A percentile compares a stretch with the other conserved stretches of the same genome.
Evolutionary conservation across 2,329 filamentous ascomycete genomes (phyloP).

Genomic region (Penicillium freii): DNA sequence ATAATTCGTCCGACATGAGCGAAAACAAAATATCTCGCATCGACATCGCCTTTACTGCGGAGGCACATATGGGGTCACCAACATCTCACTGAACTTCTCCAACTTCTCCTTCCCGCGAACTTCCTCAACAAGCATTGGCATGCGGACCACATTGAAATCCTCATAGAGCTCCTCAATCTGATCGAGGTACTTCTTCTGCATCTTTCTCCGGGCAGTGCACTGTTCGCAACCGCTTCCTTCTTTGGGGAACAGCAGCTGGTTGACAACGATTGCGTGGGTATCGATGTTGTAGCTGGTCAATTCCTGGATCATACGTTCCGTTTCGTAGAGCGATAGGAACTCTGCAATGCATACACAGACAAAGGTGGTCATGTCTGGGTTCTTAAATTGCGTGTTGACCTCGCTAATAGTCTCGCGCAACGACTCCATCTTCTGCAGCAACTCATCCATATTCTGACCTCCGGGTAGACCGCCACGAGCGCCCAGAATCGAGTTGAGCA

Average conservation of each 20-base stretch:
- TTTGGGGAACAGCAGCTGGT: constrained; percentile 92
- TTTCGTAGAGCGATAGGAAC: constrained; percentile 95
- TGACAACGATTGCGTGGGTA: constrained; percentile 95
- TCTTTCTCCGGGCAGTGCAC: constrained; percentile 90
- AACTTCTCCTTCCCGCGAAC: constrained; percentile 92
- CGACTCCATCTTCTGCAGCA: constrained; percentile 91
- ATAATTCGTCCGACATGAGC: constrained; percentile 34
- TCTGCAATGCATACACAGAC: constrained; percentile 98
- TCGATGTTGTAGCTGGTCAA: constrained; percentile 90
- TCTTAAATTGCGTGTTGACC: constrained; percentile 98
- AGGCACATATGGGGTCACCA: constrained; percentile 5
- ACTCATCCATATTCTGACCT: constrained; percentile 87
- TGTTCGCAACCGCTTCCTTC: constrained; percentile 84
- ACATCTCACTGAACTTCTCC: constrained; percentile 61
- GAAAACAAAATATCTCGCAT: constrained; percentile 16
- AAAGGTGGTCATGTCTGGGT: constrained; percentile 91
- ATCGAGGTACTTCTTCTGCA: constrained; percentile 99
- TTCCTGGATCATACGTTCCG: constrained; percentile 99
- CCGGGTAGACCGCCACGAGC: constrained; percentile 74
- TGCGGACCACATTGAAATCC: constrained; percentile 98
- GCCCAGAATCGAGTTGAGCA: constrained; percentile 90
- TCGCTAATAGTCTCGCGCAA: constrained; percentile 90
- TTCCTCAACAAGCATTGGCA: constrained; percentile 94
- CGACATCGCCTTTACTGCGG: constrained; percentile 1
- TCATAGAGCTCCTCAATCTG: constrained; percentile 98